These are phyloP conservation scores for Cladosporium sp. DNA, from an alignment of 2,329 filamentous ascomycete genomes.

Conservation along the genomic window DNA sequence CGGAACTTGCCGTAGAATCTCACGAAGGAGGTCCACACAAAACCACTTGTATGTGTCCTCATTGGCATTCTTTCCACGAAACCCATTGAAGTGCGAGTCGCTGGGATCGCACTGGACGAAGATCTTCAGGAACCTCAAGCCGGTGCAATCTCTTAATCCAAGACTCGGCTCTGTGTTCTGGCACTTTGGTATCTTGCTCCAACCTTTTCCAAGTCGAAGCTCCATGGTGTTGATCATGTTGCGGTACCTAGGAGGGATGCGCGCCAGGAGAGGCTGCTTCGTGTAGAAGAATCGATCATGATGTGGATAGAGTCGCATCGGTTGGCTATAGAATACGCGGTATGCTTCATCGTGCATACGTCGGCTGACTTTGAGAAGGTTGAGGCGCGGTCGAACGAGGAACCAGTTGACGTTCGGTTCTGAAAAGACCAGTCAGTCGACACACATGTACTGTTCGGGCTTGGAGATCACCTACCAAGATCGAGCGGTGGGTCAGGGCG, in stretches of 20 bases:
- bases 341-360: constrained; percentile 61
- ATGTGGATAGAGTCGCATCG: constrained; percentile 64
- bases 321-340: constrained; percentile 61
- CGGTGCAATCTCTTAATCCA: constrained; percentile 59
- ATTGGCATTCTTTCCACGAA: constrained; percentile 48
- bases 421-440: constrained; percentile 10
- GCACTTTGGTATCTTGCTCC: constrained; percentile 63
- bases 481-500: constrained; percentile 55
- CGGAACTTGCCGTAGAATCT: constrained; percentile 55
- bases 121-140: constrained; percentile 57
- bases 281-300: constrained; percentile 66
- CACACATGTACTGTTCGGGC: background rate
- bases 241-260: constrained; percentile 59
- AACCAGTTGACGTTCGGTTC: constrained; percentile 60
- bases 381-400: constrained; percentile 54
- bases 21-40: constrained; percentile 53
- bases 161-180: constrained; percentile 66
- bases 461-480: constrained; percentile 37
- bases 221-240: constrained; percentile 60
- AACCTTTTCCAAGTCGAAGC: constrained; percentile 68
- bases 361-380: constrained; percentile 58
- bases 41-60: constrained; percentile 69
- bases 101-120: constrained; percentile 71
- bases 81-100: constrained; percentile 61
- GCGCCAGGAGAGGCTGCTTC: constrained; percentile 66